Conservation (phyloP, 371 early-diverging fungal species). For the Umbelopsis sp. region DNA sequence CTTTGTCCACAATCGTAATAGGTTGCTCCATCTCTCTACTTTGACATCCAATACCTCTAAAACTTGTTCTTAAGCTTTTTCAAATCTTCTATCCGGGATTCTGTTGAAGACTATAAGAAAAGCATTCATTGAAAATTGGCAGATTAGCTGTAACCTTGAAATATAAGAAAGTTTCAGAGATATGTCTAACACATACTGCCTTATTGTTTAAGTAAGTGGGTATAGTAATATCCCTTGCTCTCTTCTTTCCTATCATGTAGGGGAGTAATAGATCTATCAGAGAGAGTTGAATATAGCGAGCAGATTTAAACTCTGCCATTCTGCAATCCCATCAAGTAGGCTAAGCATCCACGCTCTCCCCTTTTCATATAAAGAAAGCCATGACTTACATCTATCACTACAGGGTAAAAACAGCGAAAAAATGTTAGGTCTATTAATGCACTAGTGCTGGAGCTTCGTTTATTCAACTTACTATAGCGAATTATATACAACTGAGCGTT, state of each 20-base stretch:
- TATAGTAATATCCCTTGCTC: background rate
- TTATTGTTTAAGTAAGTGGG: background rate
- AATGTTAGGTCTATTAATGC: background rate
- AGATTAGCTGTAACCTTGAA: background rate
- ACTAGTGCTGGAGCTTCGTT: background rate
- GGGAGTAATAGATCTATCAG: background rate
- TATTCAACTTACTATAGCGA: background rate
- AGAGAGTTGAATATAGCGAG: no score
- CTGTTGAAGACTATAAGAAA: slow-evolving; percentile 3
- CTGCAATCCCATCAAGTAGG: background rate
- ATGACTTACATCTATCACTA: background rate
- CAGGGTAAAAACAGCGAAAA: background rate
- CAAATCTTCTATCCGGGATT: background rate
- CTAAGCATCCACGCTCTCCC: background rate
- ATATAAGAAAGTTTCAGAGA: background rate
- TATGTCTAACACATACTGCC: background rate
- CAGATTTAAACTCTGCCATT: background rate
- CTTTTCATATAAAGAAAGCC: background rate
- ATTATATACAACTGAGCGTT: background rate
- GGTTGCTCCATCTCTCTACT: background rate
- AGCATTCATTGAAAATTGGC: no score
- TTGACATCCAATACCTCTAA: background rate
- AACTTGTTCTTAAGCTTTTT: background rate
- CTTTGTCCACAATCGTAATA: background rate
- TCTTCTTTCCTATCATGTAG: background rate